A percentile compares a stretch with the other conserved stretches of the same genome.
phyloP scores from a whole-genome alignment of 169 alveolate genomes.

The Plasmodium falciparum region DNA sequence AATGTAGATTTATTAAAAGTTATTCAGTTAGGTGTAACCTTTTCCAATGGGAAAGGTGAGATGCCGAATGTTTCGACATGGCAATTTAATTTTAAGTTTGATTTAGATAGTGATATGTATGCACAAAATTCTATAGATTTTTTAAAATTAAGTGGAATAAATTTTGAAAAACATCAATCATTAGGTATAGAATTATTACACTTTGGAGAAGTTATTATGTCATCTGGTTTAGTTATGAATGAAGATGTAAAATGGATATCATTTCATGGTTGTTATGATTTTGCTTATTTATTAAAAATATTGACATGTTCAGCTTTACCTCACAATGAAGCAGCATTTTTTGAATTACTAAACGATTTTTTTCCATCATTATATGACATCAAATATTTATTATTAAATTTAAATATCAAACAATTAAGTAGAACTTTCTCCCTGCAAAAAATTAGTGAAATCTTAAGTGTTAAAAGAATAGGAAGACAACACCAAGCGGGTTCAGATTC shows the following conservation, averaged over 20 bases:
- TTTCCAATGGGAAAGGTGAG: constrained; percentile 94
- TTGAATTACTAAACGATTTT: constrained; percentile 90
- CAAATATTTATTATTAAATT: constrained; percentile 92
- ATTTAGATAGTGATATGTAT: constrained; percentile 91
- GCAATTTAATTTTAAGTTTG: constrained; percentile 98
- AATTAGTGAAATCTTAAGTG: constrained; percentile 90
- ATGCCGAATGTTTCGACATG: constrained; percentile 93
- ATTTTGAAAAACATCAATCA: constrained; percentile 93
- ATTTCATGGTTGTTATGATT: constrained; percentile 98
- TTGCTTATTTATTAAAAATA: constrained; percentile 95
- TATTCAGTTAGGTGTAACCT: constrained; percentile 97
- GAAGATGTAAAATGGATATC: constrained; percentile 98
- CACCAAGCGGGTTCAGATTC: constrained; percentile 99
- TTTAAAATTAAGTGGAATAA: constrained; percentile 96
- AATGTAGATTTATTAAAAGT: constrained; percentile 97
- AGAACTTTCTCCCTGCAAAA: constrained; percentile 88
- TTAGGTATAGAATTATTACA: constrained; percentile 94
- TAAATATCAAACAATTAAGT: constrained; percentile 87
- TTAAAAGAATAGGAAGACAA: constrained; percentile 95
- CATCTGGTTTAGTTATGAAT: constrained; percentile 96
- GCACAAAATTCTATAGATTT: constrained; percentile 95
- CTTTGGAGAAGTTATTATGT: constrained; percentile 97
- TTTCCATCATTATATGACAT: constrained; percentile 97
- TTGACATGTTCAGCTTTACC: constrained; percentile 94
- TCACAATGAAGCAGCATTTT: constrained; percentile 93